Conservation (phyloP, 257 asterid species). For the Plantago ovata region DNA sequence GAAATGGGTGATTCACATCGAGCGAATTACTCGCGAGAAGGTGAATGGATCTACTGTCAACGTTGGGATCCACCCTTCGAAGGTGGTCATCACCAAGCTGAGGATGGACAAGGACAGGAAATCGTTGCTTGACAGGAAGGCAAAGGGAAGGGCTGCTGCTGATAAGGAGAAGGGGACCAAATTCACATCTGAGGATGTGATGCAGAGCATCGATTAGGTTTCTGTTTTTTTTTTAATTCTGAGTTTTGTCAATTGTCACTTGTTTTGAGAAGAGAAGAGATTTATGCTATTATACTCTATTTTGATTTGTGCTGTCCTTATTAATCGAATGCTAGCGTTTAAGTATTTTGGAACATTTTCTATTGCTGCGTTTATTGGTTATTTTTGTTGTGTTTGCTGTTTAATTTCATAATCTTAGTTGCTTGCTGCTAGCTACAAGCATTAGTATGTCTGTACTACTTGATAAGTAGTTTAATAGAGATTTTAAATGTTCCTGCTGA, state of each 20-base stretch:
- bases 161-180: conserved; percentile 73
- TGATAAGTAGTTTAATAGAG: too few species aligned
- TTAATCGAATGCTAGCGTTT: too few species aligned
- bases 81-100: conserved; percentile 62
- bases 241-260: not conserved
- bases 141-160: conserved; percentile 66
- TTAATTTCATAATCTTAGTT: too few species aligned
- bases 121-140: conserved; percentile 60
- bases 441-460: too few species aligned
- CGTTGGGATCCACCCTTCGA: conserved; percentile 67
- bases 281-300: conserved; percentile 8
- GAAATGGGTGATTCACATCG: conserved; percentile 76
- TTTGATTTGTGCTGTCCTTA: not conserved
- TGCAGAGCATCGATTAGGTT: conserved; percentile 58
- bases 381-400: not conserved
- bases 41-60: conserved; percentile 70
- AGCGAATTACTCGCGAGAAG: conserved; percentile 74
- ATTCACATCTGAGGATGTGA: conserved; percentile 62
- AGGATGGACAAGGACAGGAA: conserved; percentile 67
- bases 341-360: too few species aligned
- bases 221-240: conserved; percentile 15
- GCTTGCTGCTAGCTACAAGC: too few species aligned
- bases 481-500: too few species aligned
- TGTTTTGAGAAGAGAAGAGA: not conserved
- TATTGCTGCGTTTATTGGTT: not conserved